Base-by-base conservation (phyloP, 345 rosid genomes). In the Moricandia moricandioides region DNA sequence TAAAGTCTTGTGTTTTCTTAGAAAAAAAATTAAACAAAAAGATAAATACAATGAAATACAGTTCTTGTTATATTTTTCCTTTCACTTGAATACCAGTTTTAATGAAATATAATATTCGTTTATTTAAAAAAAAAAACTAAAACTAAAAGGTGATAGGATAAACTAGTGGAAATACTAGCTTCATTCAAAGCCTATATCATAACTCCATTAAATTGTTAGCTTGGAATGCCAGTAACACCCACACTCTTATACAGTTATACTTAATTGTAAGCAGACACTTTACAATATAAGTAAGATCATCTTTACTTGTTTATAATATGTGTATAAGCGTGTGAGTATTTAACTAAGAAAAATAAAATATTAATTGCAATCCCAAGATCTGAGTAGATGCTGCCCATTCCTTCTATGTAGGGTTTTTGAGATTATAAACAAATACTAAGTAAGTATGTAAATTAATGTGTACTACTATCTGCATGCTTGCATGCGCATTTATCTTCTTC, bases 391-490 rank as follows among this genome's bases (percentile, higher is more conserved):
- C 80, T 62, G 77, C 81, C 83, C 84, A 80, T 78, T 80, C 72
- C 81, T 78, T 69, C 35, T 34, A 70, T 67, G 79, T 81, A 67
- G 77, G 81, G 65, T 61, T 61, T 37, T 81, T 65, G 88, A 85
- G 83, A 83, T 82, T 86, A 80, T 77, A 87, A 89, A 87, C 79
- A 70, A 82, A 85, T 80, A n/a, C n/a, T n/a, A 77, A 86, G 82
- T 81, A 81, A 60, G 79, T 68, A 21, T 62, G 35, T 74, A 69
- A 74, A 70, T 47, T 70, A 76, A 40, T 74, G 80, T 78, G 7
- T 78, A 79, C 52, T 71, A 66, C 67, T 72, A 78, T 56, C 21
- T 66, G 55, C 76, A 67, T 70, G 72, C 77, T 66, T 83, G 94
- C 92, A 87, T 87, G 90, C 89, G 91, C 85, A 76, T 80, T 82